Conservation (phyloP, 805 yeast species). For the Ogataea thermomethanolica region DNA sequence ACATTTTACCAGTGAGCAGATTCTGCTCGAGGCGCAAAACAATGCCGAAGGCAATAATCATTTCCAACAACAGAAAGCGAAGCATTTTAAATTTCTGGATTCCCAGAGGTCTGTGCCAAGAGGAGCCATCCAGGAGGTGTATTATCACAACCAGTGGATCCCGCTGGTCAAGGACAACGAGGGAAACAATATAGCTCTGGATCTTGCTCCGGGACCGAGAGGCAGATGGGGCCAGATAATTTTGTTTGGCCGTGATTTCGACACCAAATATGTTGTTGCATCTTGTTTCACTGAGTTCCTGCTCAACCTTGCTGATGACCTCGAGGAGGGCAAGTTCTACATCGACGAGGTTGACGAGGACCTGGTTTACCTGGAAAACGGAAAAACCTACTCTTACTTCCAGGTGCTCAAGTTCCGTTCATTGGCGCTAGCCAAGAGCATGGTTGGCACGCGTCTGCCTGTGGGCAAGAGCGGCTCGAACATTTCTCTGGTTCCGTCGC, state of each 20-base stretch:
- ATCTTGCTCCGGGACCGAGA: conserved; percentile 72
- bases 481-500: conserved; percentile 31
- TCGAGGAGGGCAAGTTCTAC: conserved; percentile 78
- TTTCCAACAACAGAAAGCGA: conserved; percentile 18
- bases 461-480: conserved; percentile 17
- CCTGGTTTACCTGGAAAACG: conserved; percentile 35
- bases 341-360: conserved; percentile 65
- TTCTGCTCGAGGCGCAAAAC: conserved; percentile 12
- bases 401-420: conserved; percentile 74
- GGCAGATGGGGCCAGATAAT: conserved; percentile 92
- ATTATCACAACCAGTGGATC: conserved; percentile 90
- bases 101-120: conserved; percentile 74
- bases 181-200: conserved; percentile 91
- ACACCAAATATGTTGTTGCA: conserved; percentile 82
- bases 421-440: conserved; percentile 28
- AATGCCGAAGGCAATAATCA: conserved; percentile 15
- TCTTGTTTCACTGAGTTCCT: conserved; percentile 87
- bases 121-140: conserved; percentile 64
- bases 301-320: conserved; percentile 76
- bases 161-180: conserved; percentile 84
- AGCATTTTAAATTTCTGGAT: conserved; percentile 38
- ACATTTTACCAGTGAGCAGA: conserved; percentile 7
- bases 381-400: conserved; percentile 52
- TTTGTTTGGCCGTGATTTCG: conserved; percentile 90
- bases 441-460: conserved; percentile 15